Evolutionary conservation across 345 rosid species (phyloP), one percentile per base, ranked within the genome.

Genomic region (Eucalyptus polyanthemos): DNA sequence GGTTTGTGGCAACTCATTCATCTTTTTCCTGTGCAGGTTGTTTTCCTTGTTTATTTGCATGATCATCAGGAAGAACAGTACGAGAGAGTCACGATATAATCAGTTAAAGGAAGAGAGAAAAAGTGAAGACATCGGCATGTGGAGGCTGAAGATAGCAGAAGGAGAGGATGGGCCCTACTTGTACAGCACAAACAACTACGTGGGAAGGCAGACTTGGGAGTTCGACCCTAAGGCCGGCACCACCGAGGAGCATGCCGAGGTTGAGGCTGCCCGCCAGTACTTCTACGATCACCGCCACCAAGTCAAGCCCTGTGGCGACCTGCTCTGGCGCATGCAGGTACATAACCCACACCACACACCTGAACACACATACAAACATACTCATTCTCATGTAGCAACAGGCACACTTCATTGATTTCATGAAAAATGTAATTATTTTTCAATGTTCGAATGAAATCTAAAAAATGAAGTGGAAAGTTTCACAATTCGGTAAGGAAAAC

Each of bases 121-220:
- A 65, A 44, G 14, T 13, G 22, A 89, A 31, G 29, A 51, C 14
- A 22, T 51, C 50, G 45, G 42, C 17, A 92, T 91, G 93, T 92
- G 92, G 93, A 89, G 58, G 92, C 89, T 92, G 42, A 92, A 88
- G 91, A 80, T 88, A 11, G 93, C 89, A 34, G 90, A 86, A 5
- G 86, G 86, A 16, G 90, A 34, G 31, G 50, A 90, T 22, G 58
- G 80, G 22, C 90, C 88, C 24, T 69, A 76, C 90, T 14, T 90
- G 50, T 88, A 53, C 88, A 88, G 89, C 89, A 88, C 91, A 7
- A 90, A 90, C 88, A 50, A 88, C 89, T 90, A 42, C 81, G 88
- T 88, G 9, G 91, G 91, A 9, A 88, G 91, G 83, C 91, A 90
- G 60, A 86, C 50, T 72, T 90, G 91, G 91, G 91, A 88, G 90